Evolutionary conservation across 805 yeast genomes (phyloP), one percentile per base, ranked within the genome.

Genomic region (Martiniozyma abietophila): DNA sequence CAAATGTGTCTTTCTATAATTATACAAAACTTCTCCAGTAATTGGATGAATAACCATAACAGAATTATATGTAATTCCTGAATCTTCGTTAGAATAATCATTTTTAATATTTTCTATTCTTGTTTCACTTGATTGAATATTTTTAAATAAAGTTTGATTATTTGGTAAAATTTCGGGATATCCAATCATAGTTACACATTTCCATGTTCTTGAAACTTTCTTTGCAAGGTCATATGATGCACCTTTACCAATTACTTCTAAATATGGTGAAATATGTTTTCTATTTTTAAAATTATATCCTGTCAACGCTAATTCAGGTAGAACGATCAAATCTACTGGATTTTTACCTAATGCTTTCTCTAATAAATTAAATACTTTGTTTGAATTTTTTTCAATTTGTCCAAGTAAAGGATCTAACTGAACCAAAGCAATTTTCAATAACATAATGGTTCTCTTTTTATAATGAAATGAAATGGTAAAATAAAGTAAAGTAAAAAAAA

Each of bases 241-340:
- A 0, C 58, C 55, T 1, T 53, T 46, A 0, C 61, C 58, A 0
- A 42, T 25, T 0, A 56, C 42, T 41, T 81, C 88, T 18, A 80
- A 51, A 45, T 54, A 77, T 2, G 89, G 88, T 31, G 47, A 53
- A 15, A 79, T 75, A 25, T 65, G 71, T 1, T 47, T 51, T 27
- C 51, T 54, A 18, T 59, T 53, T 19, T 54, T 50, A 56, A 79
- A 88, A 48, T 78, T 80, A 53, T 86, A 86, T 1, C 96, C 95
- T 0, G 94, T 80, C 9, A 88, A 58, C 0, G 94, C 85, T 32
- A 86, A 57, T 48, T 86, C 96, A 0, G 96, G 95, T 6, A 88
- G 64, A 1, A 86, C 69, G 6, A 86, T 53, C n/a, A 86, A 44
- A 50, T 85, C 94, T 2, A 76, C 71, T 6, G 53, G 51, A 25